Evolutionary conservation across 345 rosid species (phyloP).

Genomic region (Aquilaria sinensis): DNA sequence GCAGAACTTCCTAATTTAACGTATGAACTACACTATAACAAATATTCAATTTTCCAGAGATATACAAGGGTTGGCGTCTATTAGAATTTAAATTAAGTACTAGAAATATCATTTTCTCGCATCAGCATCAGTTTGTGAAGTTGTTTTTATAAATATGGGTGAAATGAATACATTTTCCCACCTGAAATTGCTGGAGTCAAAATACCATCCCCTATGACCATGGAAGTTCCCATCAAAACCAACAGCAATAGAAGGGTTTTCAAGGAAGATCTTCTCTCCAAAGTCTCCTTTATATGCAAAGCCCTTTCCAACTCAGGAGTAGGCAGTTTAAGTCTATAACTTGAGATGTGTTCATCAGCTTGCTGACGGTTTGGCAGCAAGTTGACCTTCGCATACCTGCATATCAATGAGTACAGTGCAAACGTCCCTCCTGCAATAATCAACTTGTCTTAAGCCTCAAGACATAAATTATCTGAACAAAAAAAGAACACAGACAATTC

Average conservation of each 20-base stretch:
- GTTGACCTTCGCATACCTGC: constrained; percentile 87
- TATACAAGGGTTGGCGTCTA: too few relatives aligned
- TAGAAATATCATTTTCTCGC: too few relatives aligned
- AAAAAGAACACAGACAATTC: not conserved
- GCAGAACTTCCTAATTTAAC: too few relatives aligned
- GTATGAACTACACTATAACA: too few relatives aligned
- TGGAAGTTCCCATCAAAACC: constrained; percentile 96
- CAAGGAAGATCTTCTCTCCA: constrained; percentile 63
- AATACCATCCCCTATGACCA: constrained; percentile 96
- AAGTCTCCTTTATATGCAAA: constrained; percentile 61
- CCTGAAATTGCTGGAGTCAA: constrained; percentile 98
- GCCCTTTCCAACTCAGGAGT: constrained; percentile 95
- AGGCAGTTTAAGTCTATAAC: constrained; percentile 86
- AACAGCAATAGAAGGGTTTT: constrained; percentile 71
- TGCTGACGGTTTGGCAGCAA: constrained; percentile 90
- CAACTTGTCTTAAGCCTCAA: constrained; percentile 17
- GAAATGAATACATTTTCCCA: constrained; percentile 17
- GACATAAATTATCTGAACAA: constrained; percentile 2
- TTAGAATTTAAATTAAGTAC: too few relatives aligned
- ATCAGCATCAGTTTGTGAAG: too few relatives aligned
- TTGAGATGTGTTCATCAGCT: constrained; percentile 89
- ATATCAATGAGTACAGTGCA: constrained; percentile 82
- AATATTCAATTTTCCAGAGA: too few relatives aligned
- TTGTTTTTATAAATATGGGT: too few relatives aligned
- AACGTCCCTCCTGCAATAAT: constrained; percentile 88